Evolutionary conservation across 1,284 basidiomycete species (phyloP).

Genomic region (Schizophyllum commune): DNA sequence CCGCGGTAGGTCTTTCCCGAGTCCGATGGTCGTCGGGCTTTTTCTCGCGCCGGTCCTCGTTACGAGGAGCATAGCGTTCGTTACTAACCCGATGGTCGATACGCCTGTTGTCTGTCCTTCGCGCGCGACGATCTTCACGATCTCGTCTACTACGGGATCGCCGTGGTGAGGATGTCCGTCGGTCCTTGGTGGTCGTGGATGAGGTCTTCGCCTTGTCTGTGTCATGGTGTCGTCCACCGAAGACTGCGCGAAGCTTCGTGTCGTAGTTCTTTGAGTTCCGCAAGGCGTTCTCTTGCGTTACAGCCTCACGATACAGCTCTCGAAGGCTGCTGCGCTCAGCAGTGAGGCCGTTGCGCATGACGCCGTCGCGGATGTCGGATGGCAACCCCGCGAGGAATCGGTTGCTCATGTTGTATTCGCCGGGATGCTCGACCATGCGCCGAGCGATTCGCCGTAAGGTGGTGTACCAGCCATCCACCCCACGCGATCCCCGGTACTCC

Average conservation of each 20-base stretch:
- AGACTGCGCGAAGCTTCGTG: not conserved
- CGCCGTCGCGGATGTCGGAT: not conserved
- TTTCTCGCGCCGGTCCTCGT: not conserved
- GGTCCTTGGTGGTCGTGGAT: not conserved
- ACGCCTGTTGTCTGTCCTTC: not conserved
- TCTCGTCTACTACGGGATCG: not conserved
- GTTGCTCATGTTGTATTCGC: constrained; percentile 1
- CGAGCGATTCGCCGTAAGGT: not conserved
- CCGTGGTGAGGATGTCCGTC: not conserved
- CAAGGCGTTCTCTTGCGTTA: not conserved
- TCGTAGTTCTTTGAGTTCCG: not conserved
- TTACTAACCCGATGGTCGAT: not conserved
- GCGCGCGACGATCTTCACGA: not conserved
- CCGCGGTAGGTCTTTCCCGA: not conserved
- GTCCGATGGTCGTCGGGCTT: not conserved
- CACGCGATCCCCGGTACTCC: not conserved
- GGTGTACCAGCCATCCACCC: constrained; percentile 1
- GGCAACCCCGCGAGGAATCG: not conserved
- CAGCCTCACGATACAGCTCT: not conserved
- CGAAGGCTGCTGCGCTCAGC: not conserved
- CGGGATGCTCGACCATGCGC: constrained; percentile 2
- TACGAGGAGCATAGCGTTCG: not conserved
- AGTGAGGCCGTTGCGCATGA: not conserved
- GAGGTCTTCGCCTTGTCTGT: not conserved
- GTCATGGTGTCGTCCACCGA: not conserved